Evolutionary conservation across 371 early-diverging fungal species (phyloP), one percentile per base, ranked within the genome.

Genomic region (Lichtheimia corymbifera): DNA sequence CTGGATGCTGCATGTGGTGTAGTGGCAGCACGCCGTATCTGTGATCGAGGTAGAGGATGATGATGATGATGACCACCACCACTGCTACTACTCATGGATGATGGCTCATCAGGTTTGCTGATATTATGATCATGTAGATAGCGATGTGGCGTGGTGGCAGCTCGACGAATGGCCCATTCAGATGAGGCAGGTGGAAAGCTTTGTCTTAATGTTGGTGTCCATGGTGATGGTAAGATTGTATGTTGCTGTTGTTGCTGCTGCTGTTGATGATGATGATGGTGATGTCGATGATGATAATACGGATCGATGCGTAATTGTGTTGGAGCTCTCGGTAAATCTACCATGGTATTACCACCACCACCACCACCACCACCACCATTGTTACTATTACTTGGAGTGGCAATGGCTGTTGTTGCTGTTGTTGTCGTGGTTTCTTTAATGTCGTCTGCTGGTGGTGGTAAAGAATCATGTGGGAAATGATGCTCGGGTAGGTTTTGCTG

Each of bases 21-120:
- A 6, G 64, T 64, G 9, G 64, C 64, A 5, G 59, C 59, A 22
- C 64, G 59, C 12, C 64, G 64, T 42, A 62, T 50, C 27, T 44
- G 57, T 43, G 18, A 50, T 24, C 20, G 47, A 25, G 42, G 7
- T 25, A 14, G 28, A 1, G 28, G 28, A 11, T 35, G 35, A 1
- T 35, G 11, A 35, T 9, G 35, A 4, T 5, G 7, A 0, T 22
- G 22, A 27, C 27, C 27, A 30, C 7, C 5, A 6, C 44, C 35
- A 35, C 35, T 35, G 9, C 35, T 35, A 35, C 35, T 35, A 35
- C 35, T 47, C 12, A 28, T 61, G n/a, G 43, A 9, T 2, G 44
- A 53, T 22, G 58, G 59, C 18, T 66, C 67, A 30, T 66, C 67
- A 0, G 67, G 67, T 44, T 66, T 66, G 41, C 61, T 66, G 22